Evolutionary conservation across 202 grass and related monocot species (phyloP).

Genomic region (Bolboschoenoplectus hybrid): DNA sequence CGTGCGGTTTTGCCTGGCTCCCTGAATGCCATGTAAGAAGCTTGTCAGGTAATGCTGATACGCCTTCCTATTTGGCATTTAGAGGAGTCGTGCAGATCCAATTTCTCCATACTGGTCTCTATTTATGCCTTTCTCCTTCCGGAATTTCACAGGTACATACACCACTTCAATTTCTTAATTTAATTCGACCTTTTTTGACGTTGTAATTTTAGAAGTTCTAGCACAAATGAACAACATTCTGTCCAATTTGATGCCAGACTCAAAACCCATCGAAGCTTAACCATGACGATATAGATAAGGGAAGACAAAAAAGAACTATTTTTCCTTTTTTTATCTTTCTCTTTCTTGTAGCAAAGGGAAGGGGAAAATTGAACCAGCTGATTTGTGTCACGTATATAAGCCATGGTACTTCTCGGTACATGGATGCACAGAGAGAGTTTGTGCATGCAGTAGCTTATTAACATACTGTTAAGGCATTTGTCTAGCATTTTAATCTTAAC

Average conservation of each 20-base stretch:
- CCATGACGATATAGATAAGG: background rate
- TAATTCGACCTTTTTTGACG: background rate
- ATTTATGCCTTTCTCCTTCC: background rate
- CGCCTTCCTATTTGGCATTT: slow-evolving; percentile 66
- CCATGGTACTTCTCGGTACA: background rate
- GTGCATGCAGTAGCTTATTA: background rate
- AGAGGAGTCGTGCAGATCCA: slow-evolving; percentile 66
- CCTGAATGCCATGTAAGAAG: slow-evolving; percentile 89
- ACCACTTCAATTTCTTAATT: background rate
- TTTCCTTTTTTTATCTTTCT: background rate
- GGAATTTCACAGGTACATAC: background rate
- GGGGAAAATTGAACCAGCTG: no score
- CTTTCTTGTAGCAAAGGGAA: no score
- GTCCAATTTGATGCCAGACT: background rate
- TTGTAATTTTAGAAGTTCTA: background rate
- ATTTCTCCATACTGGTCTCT: background rate
- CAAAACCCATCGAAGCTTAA: background rate
- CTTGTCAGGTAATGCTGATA: slow-evolving; percentile 38
- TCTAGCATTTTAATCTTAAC: background rate
- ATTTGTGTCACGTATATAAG: no score
- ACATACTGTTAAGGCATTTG: background rate
- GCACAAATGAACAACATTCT: background rate
- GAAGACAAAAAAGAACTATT: background rate
- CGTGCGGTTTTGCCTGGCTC: slow-evolving; percentile 63
- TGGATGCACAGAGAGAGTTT: background rate